These are phyloP conservation scores for Fusarium bactridioides DNA, from an alignment of 2,329 filamentous ascomycete genomes.

Conservation along the genomic window DNA sequence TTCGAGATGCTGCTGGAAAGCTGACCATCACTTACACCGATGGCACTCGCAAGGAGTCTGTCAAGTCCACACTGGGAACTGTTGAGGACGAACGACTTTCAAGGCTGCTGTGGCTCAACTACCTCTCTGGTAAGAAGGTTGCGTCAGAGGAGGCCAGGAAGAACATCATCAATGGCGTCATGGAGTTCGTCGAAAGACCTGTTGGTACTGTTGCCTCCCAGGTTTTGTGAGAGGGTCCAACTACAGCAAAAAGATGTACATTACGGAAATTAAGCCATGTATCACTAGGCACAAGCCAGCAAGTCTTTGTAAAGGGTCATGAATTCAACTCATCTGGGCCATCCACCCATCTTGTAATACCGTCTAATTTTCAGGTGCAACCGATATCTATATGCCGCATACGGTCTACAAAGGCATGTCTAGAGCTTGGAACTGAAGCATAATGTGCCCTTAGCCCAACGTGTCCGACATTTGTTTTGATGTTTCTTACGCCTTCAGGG, in stretches of 20 bases:
- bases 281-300: conserved; percentile 34
- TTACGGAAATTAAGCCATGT: conserved; percentile 28
- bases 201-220: conserved; percentile 86
- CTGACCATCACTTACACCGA: conserved; percentile 74
- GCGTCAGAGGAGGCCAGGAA: conserved; percentile 82
- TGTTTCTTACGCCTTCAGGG: conserved; percentile 51
- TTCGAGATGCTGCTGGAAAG: conserved; percentile 70
- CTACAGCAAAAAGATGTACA: conserved; percentile 28
- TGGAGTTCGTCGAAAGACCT: conserved; percentile 87
- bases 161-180: conserved; percentile 85
- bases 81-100: conserved; percentile 83
- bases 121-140: conserved; percentile 85
- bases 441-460: conserved; percentile 20
- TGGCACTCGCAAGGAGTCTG: conserved; percentile 58
- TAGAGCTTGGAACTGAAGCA: conserved; percentile 39
- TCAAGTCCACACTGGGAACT: conserved; percentile 68
- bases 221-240: conserved; percentile 58
- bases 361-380: background rate
- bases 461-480: background rate
- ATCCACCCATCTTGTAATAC: background rate
- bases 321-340: conserved; percentile 27
- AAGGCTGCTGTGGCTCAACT: conserved; percentile 86
- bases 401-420: background rate
- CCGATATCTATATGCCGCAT: background rate
- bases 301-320: conserved; percentile 15